These are phyloP conservation scores for Protostelium mycophagum DNA, from an alignment of 78 protist species.

Conservation along the genomic window DNA sequence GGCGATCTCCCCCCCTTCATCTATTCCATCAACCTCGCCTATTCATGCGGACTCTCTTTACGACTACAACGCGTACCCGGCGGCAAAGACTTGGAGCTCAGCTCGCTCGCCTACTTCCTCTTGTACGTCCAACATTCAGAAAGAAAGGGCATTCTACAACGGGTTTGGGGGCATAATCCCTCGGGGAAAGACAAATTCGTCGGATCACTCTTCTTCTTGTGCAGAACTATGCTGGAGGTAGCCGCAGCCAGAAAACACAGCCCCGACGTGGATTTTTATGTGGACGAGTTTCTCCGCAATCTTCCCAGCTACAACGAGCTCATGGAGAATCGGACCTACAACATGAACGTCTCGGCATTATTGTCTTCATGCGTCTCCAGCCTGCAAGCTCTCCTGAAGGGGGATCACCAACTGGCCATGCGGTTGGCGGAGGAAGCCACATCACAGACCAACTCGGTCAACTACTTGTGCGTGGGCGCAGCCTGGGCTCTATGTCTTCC, in stretches of 20 bases:
- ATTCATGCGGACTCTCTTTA: neutral
- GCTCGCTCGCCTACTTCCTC: neutral
- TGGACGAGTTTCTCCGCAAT: neutral
- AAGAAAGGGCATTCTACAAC: neutral
- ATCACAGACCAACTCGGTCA: neutral
- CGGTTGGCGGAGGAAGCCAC: neutral
- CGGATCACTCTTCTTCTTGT: neutral
- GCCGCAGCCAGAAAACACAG: neutral
- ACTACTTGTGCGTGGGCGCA: neutral
- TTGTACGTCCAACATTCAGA: neutral
- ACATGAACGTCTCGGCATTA: neutral
- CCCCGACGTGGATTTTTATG: neutral
- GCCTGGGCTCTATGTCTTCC: neutral
- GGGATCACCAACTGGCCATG: neutral
- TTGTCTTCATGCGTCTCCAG: neutral
- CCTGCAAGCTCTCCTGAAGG: neutral
- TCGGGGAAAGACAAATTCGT: neutral
- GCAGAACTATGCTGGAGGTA: neutral
- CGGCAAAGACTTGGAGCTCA: neutral
- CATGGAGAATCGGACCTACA: neutral
- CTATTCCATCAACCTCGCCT: neutral
- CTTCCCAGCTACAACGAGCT: neutral
- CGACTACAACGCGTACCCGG: neutral
- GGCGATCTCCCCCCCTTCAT: neutral
- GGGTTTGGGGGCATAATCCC: neutral